Evolutionary conservation across 306 rosid species (phyloP).

Genomic region (Luffa aegyptiaca): DNA sequence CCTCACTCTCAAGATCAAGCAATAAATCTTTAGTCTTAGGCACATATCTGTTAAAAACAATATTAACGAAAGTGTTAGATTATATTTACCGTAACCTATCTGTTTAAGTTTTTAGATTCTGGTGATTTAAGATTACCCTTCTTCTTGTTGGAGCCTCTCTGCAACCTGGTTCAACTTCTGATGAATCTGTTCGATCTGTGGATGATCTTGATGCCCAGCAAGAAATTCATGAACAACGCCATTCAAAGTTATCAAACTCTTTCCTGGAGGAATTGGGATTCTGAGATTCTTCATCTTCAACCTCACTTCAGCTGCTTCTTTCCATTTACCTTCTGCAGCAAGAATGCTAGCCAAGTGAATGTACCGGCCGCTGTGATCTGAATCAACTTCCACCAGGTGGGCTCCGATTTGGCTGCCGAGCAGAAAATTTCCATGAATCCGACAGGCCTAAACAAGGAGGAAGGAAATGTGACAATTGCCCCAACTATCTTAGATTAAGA

Average conservation of each 20-base stretch:
- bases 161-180: constrained; percentile 22
- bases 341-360: constrained; percentile 39
- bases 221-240: constrained; percentile 42
- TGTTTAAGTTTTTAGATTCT: neutral
- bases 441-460: constrained; percentile 22
- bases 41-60: neutral
- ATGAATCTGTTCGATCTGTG: constrained; percentile 27
- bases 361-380: constrained; percentile 38
- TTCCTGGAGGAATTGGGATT: constrained; percentile 34
- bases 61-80: neutral
- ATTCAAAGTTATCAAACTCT: constrained; percentile 37
- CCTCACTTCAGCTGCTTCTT: constrained; percentile 35
- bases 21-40: constrained; percentile 1
- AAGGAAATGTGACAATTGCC: neutral
- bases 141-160: constrained; percentile 12
- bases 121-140: neutral
- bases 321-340: constrained; percentile 46
- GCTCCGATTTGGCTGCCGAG: constrained; percentile 42
- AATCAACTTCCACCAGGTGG: constrained; percentile 34
- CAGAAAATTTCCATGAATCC: constrained; percentile 32
- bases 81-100: neutral
- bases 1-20: constrained; percentile 15
- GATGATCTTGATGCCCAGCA: constrained; percentile 28
- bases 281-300: constrained; percentile 32
- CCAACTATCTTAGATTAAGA: no score